Evolutionary conservation across 2,329 filamentous ascomycete species (phyloP).

Genomic region (Ceratocystis lukuohia): DNA sequence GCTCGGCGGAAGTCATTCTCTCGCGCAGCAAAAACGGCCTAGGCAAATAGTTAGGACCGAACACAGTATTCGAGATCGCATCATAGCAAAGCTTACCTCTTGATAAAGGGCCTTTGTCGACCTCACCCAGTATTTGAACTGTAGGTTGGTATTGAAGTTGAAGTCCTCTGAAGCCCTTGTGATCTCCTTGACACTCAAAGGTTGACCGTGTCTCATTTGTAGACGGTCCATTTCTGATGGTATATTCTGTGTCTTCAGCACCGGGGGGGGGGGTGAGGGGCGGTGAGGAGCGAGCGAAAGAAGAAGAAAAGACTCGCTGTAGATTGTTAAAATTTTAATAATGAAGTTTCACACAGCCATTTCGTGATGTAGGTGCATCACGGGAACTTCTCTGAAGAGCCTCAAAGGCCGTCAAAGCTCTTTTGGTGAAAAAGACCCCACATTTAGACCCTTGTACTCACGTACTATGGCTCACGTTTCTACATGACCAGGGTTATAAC

Average conservation of each 20-base stretch:
- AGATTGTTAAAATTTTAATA: background rate
- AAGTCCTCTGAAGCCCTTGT: conserved; percentile 63
- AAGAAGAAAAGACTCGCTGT: background rate
- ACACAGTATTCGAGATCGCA: background rate
- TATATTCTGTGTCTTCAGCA: too few species aligned
- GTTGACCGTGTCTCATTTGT: conserved; percentile 20
- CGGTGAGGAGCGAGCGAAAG: background rate
- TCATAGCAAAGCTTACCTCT: conserved; percentile 45
- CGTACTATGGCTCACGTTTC: too few species aligned
- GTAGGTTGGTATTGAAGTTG: conserved; percentile 63
- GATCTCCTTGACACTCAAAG: conserved; percentile 58
- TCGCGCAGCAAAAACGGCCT: conserved; percentile 74
- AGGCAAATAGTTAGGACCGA: conserved; percentile 6
- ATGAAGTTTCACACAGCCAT: too few species aligned
- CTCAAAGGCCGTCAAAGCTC: background rate
- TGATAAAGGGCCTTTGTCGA: conserved; percentile 67
- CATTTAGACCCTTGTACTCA: too few species aligned
- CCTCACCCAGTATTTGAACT: conserved; percentile 68
- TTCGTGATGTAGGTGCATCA: too few species aligned
- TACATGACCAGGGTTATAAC: background rate
- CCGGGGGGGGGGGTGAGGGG: background rate
- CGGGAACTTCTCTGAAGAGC: too few species aligned
- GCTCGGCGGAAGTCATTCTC: conserved; percentile 81
- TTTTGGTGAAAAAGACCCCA: background rate
- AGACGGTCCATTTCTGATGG: background rate